phyloP scores from a whole-genome alignment of 2,329 filamentous ascomycete species.

The Aspergillus udagawae region DNA sequence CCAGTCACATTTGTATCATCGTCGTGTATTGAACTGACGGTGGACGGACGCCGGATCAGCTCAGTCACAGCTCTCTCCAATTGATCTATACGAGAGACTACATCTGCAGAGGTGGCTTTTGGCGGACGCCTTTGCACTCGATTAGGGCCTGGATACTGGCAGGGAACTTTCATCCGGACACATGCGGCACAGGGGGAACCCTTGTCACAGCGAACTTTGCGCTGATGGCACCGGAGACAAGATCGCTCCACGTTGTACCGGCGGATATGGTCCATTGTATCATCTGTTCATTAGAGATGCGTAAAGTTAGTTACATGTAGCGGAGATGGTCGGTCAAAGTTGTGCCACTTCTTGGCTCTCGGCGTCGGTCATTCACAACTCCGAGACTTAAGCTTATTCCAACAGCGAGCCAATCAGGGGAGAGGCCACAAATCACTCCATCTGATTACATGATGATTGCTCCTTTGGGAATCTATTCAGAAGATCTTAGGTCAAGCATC shows the following conservation, averaged over 20 bases:
- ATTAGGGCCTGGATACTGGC: slow-evolving; percentile 21
- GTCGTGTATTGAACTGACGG: neutral
- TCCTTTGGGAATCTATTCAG: no score
- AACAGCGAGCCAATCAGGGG: neutral
- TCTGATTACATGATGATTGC: no score
- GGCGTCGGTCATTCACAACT: neutral
- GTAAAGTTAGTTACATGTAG: neutral
- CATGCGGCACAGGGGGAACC: slow-evolving; percentile 21
- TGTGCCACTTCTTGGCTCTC: neutral
- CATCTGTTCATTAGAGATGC: no score
- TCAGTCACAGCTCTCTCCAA: slow-evolving; percentile 20
- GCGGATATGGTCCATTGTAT: neutral
- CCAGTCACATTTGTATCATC: neutral
- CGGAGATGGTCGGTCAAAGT: neutral
- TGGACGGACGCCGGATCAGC: slow-evolving; percentile 1
- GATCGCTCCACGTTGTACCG: slow-evolving; percentile 27
- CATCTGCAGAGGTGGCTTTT: slow-evolving; percentile 14
- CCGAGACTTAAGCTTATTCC: neutral
- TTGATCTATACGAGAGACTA: slow-evolving; percentile 19
- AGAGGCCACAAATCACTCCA: no score
- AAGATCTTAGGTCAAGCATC: neutral
- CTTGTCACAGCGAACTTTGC: slow-evolving; percentile 27
- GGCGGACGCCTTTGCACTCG: slow-evolving; percentile 17
- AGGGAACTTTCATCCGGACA: slow-evolving; percentile 13
- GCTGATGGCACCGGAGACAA: slow-evolving; percentile 27